Evolutionary conservation across 345 rosid genomes (phyloP), one percentile per base, ranked within the genome.

Genomic region (Trapa bicornis): DNA sequence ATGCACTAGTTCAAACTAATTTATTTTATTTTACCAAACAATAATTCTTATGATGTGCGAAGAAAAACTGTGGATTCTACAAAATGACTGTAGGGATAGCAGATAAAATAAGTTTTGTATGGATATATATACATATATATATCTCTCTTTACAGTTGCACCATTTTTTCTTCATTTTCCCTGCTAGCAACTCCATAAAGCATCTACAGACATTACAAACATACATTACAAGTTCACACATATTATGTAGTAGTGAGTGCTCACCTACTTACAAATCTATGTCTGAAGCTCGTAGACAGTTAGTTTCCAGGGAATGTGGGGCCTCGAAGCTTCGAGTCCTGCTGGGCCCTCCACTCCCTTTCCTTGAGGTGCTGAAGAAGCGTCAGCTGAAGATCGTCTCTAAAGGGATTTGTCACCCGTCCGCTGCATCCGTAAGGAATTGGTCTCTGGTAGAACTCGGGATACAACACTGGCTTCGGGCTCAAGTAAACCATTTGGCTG

Each of bases 321-420:
- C 83, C 85, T 75, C 80, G 70, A 75, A 78, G 64, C 50, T 80
- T 76, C 70, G 87, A 84, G 80, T 81, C 83, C 73, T 80, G 78
- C 80, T 85, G 87, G 45, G 78, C 79, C 37, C 80, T 70, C 88
- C 93, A 81, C 70, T 87, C 96, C 75, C 78, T 87, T 75, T 87
- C 89, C 72, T 89, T 89, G 22, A 89, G 88, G 73, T 77, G 86
- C 68, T 82, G 83, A 78, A 92, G 65, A 76, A 87, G 87, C 37
- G 88, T 86, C 76, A 79, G 79, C 1, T 91, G 89, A 22, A 22
- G 29, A 71, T 87, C 85, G 8, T 82, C 79, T 67, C 77, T 80
- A 0, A 65, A 37, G 38, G 54, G 48, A 58, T 68, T 41, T 0
- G 77, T 76, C 3, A 68, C 75, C 67, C 61, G 67, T 5, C 71